Evolutionary conservation across 1,284 basidiomycete species (phyloP), one percentile per base, ranked within the genome.

Genomic region (Sanghuangporus weigelae): DNA sequence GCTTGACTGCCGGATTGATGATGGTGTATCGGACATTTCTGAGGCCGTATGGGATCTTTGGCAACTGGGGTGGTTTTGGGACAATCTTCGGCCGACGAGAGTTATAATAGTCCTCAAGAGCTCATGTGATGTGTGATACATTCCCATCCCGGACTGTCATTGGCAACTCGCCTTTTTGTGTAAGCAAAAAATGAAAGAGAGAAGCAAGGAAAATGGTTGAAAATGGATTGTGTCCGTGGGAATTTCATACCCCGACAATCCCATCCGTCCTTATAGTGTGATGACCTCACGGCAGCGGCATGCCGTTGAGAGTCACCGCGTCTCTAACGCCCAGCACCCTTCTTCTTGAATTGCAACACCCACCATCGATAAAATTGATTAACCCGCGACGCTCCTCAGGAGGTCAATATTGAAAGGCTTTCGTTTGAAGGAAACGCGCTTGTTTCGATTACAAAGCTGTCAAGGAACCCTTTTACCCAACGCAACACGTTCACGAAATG

Each of bases 1-100:
- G 89, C 31, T 77, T 84, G 67, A 83, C 86, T 46, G 86, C 87
- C n/a, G 85, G 84, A 38, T 68, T 89, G 69, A 75, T 90, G 67
- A 80, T 91, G 75, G 72, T 87, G 59, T 86, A 86, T 74, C 83
- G 90, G 75, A 86, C 84, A 69, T 74, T 89, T 69, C 68, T 84
- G 70, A 77, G 83, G 60, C 86, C 87, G 61, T 85, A 86, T 61
- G 81, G 80, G 14, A 71, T 77, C 40, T 73, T 86, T 38, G 77
- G 79, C 63, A 74, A 75, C 51, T 85, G 86, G 82, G 79, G 73
- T 59, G 74, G 81, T 49, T 78, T 79, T 62, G 76, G 77, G 19
- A 89, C 86, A 86, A 67, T 87, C 61, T 68, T 86, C 65, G 84
- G 85, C 66, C 77, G 76, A 69, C 75, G 77, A 71, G 76, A 67